These are phyloP conservation scores for Oenanthe sinensis DNA, from an alignment of 129 eudicot genomes.

Conservation along the genomic window DNA sequence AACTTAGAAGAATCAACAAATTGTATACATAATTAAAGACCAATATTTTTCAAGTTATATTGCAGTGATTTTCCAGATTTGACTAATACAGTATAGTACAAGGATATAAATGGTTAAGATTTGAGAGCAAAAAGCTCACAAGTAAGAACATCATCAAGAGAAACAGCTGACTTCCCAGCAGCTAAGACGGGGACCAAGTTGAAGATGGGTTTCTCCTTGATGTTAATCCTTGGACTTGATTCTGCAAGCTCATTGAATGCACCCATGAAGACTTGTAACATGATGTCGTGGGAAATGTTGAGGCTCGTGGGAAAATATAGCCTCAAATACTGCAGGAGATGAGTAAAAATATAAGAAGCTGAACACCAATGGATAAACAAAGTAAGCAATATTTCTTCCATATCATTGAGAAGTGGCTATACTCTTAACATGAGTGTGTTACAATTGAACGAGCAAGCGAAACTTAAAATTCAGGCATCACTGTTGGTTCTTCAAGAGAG, in stretches of 20 bases:
- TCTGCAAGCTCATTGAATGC: conserved; percentile 55
- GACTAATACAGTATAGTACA: background rate
- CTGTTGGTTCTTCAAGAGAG: no score
- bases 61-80: background rate
- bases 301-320: conserved; percentile 48
- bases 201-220: conserved; percentile 39
- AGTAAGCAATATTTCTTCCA: background rate
- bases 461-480: no score
- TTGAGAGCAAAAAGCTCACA: conserved; percentile 74
- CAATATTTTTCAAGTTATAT: background rate
- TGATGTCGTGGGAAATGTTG: conserved; percentile 34
- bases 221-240: conserved; percentile 20
- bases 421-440: no score
- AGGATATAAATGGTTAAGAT: conserved; percentile 17
- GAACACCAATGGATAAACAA: background rate
- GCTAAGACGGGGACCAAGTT: conserved; percentile 71
- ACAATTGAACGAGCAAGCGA: no score
- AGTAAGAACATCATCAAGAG: conserved; percentile 60
- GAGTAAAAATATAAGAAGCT: background rate
- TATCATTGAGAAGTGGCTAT: no score
- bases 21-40: background rate
- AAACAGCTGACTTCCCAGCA: conserved; percentile 51
- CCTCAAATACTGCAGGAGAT: conserved; percentile 54
- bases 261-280: conserved; percentile 37
- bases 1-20: background rate